These are phyloP conservation scores for Neurospora cerealis DNA, from an alignment of 495 filamentous ascomycete genomes.

Conservation along the genomic window DNA sequence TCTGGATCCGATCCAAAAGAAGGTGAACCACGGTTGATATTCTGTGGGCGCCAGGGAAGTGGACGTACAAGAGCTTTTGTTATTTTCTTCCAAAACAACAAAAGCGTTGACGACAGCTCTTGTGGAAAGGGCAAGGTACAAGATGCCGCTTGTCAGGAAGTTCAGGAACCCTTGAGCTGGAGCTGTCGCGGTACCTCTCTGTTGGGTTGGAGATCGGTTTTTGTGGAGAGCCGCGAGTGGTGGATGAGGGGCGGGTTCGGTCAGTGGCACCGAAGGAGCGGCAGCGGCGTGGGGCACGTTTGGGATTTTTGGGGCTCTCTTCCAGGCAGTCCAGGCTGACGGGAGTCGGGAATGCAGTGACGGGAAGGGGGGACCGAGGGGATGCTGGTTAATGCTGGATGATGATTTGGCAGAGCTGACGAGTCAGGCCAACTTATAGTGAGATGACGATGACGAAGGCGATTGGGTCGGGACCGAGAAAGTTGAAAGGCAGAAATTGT, in stretches of 20 bases:
- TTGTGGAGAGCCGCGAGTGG: background rate
- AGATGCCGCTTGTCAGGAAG: background rate
- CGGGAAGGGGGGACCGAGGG: background rate
- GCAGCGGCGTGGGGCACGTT: background rate
- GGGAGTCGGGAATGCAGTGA: background rate
- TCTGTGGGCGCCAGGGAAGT: background rate
- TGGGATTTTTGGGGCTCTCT: background rate
- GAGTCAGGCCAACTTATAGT: background rate
- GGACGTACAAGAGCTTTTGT: background rate
- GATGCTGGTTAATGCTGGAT: background rate
- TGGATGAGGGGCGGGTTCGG: background rate
- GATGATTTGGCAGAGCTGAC: background rate
- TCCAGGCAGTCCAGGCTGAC: background rate
- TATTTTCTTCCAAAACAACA: background rate
- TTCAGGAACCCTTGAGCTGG: background rate
- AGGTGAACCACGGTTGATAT: background rate
- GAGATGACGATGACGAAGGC: background rate
- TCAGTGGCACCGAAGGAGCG: background rate
- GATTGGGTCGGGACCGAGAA: background rate
- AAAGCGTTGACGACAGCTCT: background rate
- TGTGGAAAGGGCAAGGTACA: background rate
- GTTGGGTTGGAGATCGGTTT: background rate
- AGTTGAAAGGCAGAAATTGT: background rate
- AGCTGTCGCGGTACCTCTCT: background rate
- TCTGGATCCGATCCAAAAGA: background rate